Base-by-base conservation (phyloP, 2,329 filamentous ascomycete species). In the Pyrenochaeta sp. region DNA sequence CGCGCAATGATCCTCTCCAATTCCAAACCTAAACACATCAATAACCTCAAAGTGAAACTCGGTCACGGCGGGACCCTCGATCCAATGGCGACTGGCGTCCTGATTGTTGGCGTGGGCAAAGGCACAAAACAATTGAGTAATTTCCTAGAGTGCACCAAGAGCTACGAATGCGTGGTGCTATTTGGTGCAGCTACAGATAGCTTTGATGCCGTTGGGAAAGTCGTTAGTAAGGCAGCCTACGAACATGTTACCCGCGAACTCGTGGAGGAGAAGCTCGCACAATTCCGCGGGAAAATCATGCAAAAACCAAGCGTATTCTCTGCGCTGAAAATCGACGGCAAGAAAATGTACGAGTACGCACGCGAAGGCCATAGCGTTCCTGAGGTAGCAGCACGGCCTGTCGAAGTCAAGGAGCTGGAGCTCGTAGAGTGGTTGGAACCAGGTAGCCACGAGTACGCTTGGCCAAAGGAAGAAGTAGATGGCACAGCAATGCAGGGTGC, bases 31-130 rank as follows among this genome's bases (percentile, higher is more conserved):
- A 83, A 84, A 66, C 85, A 89, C 59, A 78, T 79, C 47, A 65
- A 68, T 2, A 71, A 73, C 25, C 67, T 77, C 30, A 87, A 91
- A 61, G 90, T 98, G 67, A 99, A 98, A 82, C 91, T 98, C 72
- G 95, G 95, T 34, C 95, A 99, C 80, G 95, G 95, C 59, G 95
- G 95, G 43, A 99, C 95, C 1, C 85, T 99, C 19, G 95, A 99
- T 73, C 95, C 95, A 27, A 85, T 97, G 70, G 95, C 95, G 8
- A 97, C 93, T 1, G 95, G 95, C 45, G 91, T 99, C 25, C 85
- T 99, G 49, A 93, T 98, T 62, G 84, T 95, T 6, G 95, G 94
- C 54, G 84, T 97, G 51, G 95, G 94, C 36, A 88, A 86, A 58
- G 95, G 92, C 39, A 99, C 95, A 54, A 99, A 98, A 78, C 82